Conservation (phyloP, 208 protist species). For the Phytomonas sp. region DNA sequence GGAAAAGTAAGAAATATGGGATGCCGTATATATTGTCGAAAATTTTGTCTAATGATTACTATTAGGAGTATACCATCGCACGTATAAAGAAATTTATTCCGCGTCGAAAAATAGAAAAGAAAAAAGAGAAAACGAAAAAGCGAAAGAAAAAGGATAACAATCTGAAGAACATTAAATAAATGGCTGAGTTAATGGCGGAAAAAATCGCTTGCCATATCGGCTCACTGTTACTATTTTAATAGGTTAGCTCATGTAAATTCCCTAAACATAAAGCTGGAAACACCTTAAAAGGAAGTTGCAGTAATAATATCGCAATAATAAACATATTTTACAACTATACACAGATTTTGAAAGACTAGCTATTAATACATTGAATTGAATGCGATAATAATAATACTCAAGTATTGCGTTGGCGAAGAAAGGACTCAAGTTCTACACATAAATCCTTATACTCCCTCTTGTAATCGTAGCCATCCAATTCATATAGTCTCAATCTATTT, state of each 20-base stretch:
- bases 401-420: slow-evolving; percentile 18
- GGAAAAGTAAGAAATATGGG: background rate
- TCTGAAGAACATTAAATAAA: background rate
- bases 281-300: slow-evolving; percentile 9
- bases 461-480: slow-evolving; percentile 66
- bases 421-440: slow-evolving; percentile 55
- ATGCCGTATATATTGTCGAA: slow-evolving; percentile 1
- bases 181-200: background rate
- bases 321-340: slow-evolving; percentile 1
- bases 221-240: slow-evolving; percentile 1
- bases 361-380: slow-evolving; percentile 12
- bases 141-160: slow-evolving; percentile 1
- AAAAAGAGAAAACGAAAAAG: slow-evolving; percentile 8
- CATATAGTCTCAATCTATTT: slow-evolving; percentile 70
- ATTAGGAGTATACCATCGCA: slow-evolving; percentile 12
- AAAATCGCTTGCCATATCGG: background rate
- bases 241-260: background rate
- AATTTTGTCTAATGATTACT: slow-evolving; percentile 3
- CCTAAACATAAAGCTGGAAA: slow-evolving; percentile 4
- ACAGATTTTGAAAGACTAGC: slow-evolving; percentile 16
- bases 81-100: slow-evolving; percentile 9
- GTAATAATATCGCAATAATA: slow-evolving; percentile 4
- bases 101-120: slow-evolving; percentile 9
- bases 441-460: slow-evolving; percentile 57
- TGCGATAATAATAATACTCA: slow-evolving; percentile 9